phyloP scores from a whole-genome alignment of 106 monocot genomes.

The Dioscorea dumetorum region DNA sequence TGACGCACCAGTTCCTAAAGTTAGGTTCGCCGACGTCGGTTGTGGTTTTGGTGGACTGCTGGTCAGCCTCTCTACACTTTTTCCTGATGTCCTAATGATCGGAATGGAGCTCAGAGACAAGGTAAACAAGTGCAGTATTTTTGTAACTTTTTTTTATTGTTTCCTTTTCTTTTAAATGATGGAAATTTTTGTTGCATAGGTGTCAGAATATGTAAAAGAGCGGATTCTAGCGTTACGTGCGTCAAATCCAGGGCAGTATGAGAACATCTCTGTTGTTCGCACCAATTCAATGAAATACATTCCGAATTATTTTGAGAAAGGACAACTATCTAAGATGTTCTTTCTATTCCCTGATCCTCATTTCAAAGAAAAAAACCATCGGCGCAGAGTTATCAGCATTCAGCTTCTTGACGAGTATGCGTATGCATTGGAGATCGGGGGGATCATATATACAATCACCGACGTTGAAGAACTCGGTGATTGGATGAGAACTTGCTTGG shows the following conservation, averaged over 20 bases:
- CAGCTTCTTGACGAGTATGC: conserved; percentile 95
- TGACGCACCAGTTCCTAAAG: conserved; percentile 17
- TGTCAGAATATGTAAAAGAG: conserved; percentile 97
- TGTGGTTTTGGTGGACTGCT: conserved; percentile 96
- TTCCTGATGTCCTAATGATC: conserved; percentile 87
- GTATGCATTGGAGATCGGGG: conserved; percentile 60
- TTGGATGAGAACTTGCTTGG: conserved; percentile 85
- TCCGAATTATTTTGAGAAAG: conserved; percentile 87
- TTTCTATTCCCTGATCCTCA: conserved; percentile 97
- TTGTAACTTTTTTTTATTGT: background rate
- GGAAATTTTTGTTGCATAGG: conserved; percentile 25
- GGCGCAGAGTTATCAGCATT: conserved; percentile 74
- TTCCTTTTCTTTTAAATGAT: background rate
- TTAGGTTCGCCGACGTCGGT: conserved; percentile 85
- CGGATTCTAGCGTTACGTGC: conserved; percentile 72
- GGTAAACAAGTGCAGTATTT: conserved; percentile 20
- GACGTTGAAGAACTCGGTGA: conserved; percentile 96
- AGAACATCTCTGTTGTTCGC: conserved; percentile 83
- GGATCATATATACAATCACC: conserved; percentile 80
- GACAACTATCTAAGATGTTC: conserved; percentile 90
- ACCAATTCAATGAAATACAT: conserved; percentile 99
- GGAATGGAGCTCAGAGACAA: conserved; percentile 98
- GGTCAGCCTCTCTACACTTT: conserved; percentile 68
- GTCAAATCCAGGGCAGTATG: conserved; percentile 63
- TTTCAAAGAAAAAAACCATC: conserved; percentile 98